phyloP scores from a whole-genome alignment of 2,329 filamentous ascomycete species.

The Colletotrichum trifolii region DNA sequence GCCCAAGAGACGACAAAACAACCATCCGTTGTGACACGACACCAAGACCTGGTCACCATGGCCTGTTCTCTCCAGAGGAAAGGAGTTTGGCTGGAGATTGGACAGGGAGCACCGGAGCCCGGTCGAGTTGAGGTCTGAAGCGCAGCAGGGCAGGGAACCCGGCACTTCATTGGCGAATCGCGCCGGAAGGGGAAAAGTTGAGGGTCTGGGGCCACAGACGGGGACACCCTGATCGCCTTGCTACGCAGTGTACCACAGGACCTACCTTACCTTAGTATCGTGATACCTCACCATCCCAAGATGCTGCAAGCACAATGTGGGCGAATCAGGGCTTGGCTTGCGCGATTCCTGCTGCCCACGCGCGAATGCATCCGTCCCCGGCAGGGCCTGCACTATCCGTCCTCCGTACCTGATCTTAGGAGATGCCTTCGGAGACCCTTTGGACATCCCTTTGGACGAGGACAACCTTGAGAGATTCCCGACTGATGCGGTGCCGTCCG shows the following conservation, averaged over 20 bases:
- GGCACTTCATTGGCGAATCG: conserved; percentile 18
- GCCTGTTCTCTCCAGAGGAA: not conserved
- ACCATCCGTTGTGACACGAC: conserved; percentile 1
- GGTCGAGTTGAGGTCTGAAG: conserved; percentile 31
- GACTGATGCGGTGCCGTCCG: not conserved
- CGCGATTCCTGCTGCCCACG: not conserved
- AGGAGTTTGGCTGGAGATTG: conserved; percentile 23
- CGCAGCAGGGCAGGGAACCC: conserved; percentile 29
- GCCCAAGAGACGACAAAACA: not conserved
- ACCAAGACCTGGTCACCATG: not conserved
- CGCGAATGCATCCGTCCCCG: not conserved
- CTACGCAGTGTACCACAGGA: no score
- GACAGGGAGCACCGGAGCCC: conserved; percentile 25
- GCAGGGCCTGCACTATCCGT: not conserved
- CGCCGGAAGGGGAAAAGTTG: conserved; percentile 8
- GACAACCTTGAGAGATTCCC: no score
- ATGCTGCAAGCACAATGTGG: not conserved
- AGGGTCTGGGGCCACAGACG: not conserved
- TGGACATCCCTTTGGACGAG: no score
- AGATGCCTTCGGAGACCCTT: no score
- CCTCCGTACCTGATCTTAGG: no score
- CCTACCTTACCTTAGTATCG: no score
- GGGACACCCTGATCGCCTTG: conserved; percentile 3
- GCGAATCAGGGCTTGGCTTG: conserved; percentile 11
- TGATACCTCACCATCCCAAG: no score